These are phyloP conservation scores for Fusarium concolor DNA, from an alignment of 2,329 filamentous ascomycete genomes.

Conservation along the genomic window DNA sequence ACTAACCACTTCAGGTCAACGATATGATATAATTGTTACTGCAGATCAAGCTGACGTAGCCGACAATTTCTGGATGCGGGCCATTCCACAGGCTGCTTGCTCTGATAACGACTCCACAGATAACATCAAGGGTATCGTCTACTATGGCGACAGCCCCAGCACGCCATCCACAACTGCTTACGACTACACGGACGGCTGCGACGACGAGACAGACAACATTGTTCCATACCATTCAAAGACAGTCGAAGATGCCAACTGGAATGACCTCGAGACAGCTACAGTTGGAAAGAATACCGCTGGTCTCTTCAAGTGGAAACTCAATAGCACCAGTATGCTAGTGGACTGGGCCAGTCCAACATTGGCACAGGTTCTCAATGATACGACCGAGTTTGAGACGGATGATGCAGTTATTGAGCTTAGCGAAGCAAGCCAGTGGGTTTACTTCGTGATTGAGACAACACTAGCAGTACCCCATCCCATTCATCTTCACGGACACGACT, in stretches of 20 bases:
- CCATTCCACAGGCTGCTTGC: no score
- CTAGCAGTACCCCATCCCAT: constrained; percentile 50
- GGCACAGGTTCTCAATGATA: constrained; percentile 4
- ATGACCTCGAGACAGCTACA: constrained; percentile 8
- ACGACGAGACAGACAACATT: constrained; percentile 52
- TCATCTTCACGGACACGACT: constrained; percentile 54
- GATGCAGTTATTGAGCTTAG: constrained; percentile 46
- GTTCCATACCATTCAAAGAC: constrained; percentile 51
- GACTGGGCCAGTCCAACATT: constrained; percentile 17
- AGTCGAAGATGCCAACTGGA: constrained; percentile 47
- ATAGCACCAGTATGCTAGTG: constrained; percentile 15
- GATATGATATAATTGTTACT: no score
- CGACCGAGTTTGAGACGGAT: neutral
- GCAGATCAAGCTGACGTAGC: no score
- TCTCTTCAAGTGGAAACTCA: constrained; percentile 19
- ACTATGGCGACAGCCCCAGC: constrained; percentile 34
- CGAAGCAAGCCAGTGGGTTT: constrained; percentile 47
- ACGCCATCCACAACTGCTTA: constrained; percentile 21
- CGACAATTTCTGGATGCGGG: no score
- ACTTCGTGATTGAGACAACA: constrained; percentile 46
- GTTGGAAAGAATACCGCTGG: constrained; percentile 12
- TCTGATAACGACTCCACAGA: constrained; percentile 42
- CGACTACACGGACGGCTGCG: constrained; percentile 44
- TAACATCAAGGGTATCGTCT: constrained; percentile 62
- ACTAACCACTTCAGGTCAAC: no score